Percentiles rank a stretch among this genome's conserved stretches.
phyloP scores from a whole-genome alignment of 2,329 filamentous ascomycete genomes.

The Aspergillus brasiliensis region DNA sequence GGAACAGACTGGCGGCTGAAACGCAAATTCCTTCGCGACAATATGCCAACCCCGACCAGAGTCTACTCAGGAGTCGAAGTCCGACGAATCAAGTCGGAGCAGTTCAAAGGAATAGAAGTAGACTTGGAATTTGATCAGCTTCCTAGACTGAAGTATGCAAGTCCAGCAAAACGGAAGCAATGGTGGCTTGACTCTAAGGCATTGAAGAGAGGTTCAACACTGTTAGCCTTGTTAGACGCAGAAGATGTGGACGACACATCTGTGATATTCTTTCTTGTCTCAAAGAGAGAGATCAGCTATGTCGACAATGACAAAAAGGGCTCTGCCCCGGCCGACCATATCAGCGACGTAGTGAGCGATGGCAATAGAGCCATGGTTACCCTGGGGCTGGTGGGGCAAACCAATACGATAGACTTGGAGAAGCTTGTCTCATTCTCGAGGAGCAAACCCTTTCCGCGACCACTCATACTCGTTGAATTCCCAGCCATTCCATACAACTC shows the following conservation, averaged over 20 bases:
- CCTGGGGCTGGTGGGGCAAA: neutral
- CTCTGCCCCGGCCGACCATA: neutral
- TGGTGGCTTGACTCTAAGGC: conserved; percentile 6
- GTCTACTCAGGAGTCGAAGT: conserved; percentile 9
- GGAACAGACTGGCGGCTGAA: conserved; percentile 8
- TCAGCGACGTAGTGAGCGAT: conserved; percentile 5
- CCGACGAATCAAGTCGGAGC: neutral
- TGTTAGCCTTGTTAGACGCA: conserved; percentile 11
- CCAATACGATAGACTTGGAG: neutral
- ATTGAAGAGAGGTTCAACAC: neutral
- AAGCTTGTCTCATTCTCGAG: neutral
- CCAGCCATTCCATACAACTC: conserved; percentile 14
- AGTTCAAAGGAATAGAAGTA: conserved; percentile 5
- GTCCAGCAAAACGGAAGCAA: neutral
- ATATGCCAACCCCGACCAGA: conserved; percentile 8
- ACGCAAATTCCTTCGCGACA: conserved; percentile 4
- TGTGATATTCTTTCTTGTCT: conserved; percentile 11
- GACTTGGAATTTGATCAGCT: conserved; percentile 16
- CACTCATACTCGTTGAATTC: conserved; percentile 16
- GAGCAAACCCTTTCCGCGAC: neutral
- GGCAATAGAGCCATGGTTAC: conserved; percentile 7
- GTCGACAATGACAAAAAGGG: neutral
- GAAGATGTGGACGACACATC: neutral
- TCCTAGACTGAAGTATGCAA: neutral
- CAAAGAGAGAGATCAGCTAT: neutral